Percentiles rank a stretch among this genome's conserved stretches.
phyloP scores from a whole-genome alignment of 371 early-diverging fungal species.

The Nematocida sp. region DNA sequence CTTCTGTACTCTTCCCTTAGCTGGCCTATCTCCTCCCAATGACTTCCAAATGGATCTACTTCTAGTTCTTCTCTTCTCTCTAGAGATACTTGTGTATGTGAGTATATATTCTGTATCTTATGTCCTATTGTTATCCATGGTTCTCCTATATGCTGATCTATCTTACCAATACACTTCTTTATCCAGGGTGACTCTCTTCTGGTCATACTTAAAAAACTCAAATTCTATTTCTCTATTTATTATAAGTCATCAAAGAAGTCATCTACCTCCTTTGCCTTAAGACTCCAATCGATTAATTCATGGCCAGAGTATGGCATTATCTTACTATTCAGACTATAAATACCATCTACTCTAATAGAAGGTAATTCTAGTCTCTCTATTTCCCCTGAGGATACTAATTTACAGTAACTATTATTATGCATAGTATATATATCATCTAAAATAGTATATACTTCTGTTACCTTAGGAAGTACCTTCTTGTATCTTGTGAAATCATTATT shows the following conservation, averaged over 20 bases:
- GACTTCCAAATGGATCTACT: neutral
- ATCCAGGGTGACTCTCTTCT: too few species aligned
- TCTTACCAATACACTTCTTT: neutral
- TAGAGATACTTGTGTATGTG: neutral
- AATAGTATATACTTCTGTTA: constrained; percentile 4
- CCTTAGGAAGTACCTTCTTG: neutral
- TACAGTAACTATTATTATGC: constrained; percentile 11
- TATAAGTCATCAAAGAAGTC: constrained; percentile 51
- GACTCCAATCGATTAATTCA: constrained; percentile 1
- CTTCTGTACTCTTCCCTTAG: neutral
- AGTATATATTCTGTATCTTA: neutral
- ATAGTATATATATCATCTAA: neutral
- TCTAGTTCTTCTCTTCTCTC: neutral
- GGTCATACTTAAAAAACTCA: too few species aligned
- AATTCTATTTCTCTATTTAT: neutral
- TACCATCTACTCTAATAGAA: constrained; percentile 1
- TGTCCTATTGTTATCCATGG: constrained; percentile 24
- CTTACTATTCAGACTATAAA: neutral
- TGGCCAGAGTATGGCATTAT: constrained; percentile 3
- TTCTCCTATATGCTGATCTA: constrained; percentile 7
- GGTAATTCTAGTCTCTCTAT: neutral
- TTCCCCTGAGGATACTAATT: neutral
- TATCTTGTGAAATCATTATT: constrained; percentile 9
- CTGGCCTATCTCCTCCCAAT: neutral
- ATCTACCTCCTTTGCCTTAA: constrained; percentile 9